Percentiles rank a stretch among this genome's conserved stretches.
Conservation (phyloP, 2,329 filamentous ascomycete genomes). For the Colletotrichum euphorbiae region DNA sequence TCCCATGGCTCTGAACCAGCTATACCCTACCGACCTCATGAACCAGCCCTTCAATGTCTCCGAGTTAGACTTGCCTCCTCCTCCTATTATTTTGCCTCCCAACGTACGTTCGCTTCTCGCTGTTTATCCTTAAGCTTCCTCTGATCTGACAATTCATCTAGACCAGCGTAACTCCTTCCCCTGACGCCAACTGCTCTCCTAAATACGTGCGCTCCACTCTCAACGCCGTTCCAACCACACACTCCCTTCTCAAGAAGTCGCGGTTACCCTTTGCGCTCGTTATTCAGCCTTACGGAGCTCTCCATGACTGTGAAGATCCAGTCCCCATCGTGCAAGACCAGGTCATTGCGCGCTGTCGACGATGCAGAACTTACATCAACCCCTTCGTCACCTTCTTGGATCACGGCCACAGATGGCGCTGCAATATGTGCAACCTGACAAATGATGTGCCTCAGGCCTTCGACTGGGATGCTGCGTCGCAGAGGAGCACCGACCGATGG, state of each 20-base stretch:
- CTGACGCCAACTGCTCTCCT: slow-evolving; percentile 88
- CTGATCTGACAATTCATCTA: slow-evolving; percentile 49
- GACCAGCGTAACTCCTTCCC: slow-evolving; percentile 92
- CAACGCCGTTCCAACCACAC: slow-evolving; percentile 92
- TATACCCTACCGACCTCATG: slow-evolving; percentile 91
- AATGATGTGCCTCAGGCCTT: slow-evolving; percentile 99
- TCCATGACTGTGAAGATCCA: slow-evolving; percentile 92
- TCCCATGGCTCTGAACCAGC: slow-evolving; percentile 78
- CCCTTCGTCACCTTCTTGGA: slow-evolving; percentile 97
- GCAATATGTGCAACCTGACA: slow-evolving; percentile 99
- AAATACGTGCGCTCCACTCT: slow-evolving; percentile 96
- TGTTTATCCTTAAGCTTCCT: neutral
- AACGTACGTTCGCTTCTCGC: slow-evolving; percentile 74
- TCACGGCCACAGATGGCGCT: slow-evolving; percentile 97
- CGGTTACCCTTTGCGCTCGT: slow-evolving; percentile 95
- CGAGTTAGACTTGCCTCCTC: slow-evolving; percentile 91
- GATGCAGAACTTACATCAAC: slow-evolving; percentile 98
- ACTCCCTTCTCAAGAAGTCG: slow-evolving; percentile 95
- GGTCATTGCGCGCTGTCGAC: slow-evolving; percentile 94
- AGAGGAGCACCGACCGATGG: slow-evolving; percentile 93
- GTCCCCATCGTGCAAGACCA: slow-evolving; percentile 96
- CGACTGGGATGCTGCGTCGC: slow-evolving; percentile 94
- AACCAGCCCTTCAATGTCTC: slow-evolving; percentile 94
- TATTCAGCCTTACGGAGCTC: slow-evolving; percentile 92
- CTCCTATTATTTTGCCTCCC: slow-evolving; percentile 88